Conservation (phyloP, 495 filamentous ascomycete genomes). For the Lasiosphaeris hirsuta region DNA sequence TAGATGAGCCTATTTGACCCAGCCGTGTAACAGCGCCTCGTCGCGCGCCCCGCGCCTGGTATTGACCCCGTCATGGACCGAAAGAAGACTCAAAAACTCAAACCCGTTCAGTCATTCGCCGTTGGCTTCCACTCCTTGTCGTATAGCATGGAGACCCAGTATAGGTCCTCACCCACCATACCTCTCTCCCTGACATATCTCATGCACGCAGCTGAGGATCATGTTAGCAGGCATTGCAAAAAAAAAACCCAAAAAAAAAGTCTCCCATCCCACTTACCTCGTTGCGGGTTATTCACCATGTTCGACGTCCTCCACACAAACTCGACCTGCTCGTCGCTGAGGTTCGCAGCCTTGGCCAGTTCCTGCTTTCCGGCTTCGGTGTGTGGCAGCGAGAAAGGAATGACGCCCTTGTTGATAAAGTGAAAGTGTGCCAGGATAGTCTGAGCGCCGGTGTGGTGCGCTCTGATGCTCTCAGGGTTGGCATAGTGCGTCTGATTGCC, state of each 20-base stretch:
- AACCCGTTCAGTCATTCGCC: conserved; percentile 11
- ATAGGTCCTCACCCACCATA: conserved; percentile 21
- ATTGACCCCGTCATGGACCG: too few species aligned
- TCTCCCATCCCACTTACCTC: too few species aligned
- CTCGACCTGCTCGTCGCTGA: conserved; percentile 20
- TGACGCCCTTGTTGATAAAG: conserved; percentile 39
- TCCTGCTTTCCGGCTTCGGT: conserved; percentile 12
- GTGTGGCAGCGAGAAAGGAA: conserved; percentile 21
- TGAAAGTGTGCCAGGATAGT: conserved; percentile 45
- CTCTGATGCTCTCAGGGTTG: conserved; percentile 22
- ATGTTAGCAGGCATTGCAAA: background rate
- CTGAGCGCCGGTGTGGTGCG: conserved; percentile 35
- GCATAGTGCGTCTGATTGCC: conserved; percentile 12
- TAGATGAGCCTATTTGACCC: too few species aligned
- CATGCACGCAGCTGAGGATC: conserved; percentile 10
- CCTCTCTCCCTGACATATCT: conserved; percentile 6
- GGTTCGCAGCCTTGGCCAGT: conserved; percentile 22
- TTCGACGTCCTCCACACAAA: conserved; percentile 24
- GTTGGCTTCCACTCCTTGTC: conserved; percentile 23
- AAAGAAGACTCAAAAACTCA: too few species aligned
- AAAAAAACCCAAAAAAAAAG: background rate
- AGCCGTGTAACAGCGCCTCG: too few species aligned
- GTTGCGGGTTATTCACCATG: conserved; percentile 12
- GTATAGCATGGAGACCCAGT: conserved; percentile 29
- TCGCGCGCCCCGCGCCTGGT: too few species aligned